Evolutionary conservation across 1,284 basidiomycete genomes (phyloP), one percentile per base, ranked within the genome.

Genomic region (Leccinum fuscescens): DNA sequence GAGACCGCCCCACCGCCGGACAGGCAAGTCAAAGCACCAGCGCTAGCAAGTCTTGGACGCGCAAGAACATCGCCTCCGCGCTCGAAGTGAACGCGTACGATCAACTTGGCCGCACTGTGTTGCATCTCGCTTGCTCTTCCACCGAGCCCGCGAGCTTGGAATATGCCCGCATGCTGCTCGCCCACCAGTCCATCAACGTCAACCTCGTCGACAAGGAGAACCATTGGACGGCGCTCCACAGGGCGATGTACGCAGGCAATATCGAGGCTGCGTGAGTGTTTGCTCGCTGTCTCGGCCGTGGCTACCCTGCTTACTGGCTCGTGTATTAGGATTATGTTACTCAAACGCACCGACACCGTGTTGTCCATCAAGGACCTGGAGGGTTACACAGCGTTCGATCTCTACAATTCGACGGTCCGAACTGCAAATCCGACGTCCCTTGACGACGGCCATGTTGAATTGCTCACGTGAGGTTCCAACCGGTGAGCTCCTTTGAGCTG

Each of bases 401-500:
- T 99, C 27, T 98, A 95, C 78, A 98, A 98, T 70, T 89, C 90
- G 4, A 96, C 94, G 0, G 79, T 97, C 33, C 83, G 88, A 61
- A 88, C 85, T 12, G 88, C 86, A 1, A 83, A 86, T 69, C 92
- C 92, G 3, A 77, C 78, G 46, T 72, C 76, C 3, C 64, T 71
- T 3, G 73, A 77, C 12, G 72, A 69, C 3, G 70, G 71, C 17
- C 69, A 74, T 24, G 80, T 80, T 0, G 89, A 97, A 57, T 77
- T 99, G 12, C 92, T 87, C 67, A 93, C 91, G 1, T 99, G 96
- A 96, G 96, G 97, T 14, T 80, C 85, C 12, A 99, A 98, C 72
- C 83, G 82, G 86, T 86, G 64, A 9, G 77, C 72, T n/a, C 56
- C 24, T 37, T 33, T 27, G 27, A 27, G 27, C 27, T 27, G 27